Evolutionary conservation across 192 early-diverging fungal species (phyloP).

Genomic region (Phycomyces nitens): DNA sequence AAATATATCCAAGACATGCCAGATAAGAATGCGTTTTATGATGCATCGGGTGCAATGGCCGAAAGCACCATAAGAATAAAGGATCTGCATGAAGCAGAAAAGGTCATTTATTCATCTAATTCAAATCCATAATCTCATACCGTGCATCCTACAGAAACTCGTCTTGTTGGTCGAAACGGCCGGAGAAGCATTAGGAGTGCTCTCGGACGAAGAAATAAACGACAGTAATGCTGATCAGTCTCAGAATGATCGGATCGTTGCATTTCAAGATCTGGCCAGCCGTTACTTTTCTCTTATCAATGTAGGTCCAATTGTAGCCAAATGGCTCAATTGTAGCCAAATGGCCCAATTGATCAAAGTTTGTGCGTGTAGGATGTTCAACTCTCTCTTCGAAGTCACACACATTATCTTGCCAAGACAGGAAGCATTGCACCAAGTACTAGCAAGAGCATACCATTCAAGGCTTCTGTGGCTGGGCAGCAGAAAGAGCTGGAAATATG

Average conservation of each 20-base stretch:
- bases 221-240: slow-evolving; percentile 6
- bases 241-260: neutral
- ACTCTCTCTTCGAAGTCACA: slow-evolving; percentile 20
- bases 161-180: slow-evolving; percentile 26
- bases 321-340: too few species aligned
- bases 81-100: slow-evolving; percentile 24
- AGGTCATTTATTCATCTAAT: neutral
- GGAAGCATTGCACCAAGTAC: slow-evolving; percentile 18
- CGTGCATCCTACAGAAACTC: slow-evolving; percentile 28
- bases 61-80: slow-evolving; percentile 24
- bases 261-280: slow-evolving; percentile 10
- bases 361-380: slow-evolving; percentile 23
- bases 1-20: neutral
- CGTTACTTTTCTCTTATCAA: slow-evolving; percentile 27
- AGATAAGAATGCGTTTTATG: neutral
- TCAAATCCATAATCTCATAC: neutral
- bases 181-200: slow-evolving; percentile 16
- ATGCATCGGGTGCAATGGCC: slow-evolving; percentile 7
- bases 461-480: slow-evolving; percentile 13
- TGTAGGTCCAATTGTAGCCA: too few species aligned
- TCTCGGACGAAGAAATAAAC: slow-evolving; percentile 12
- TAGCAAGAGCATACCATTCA: slow-evolving; percentile 26
- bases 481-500: slow-evolving; percentile 26
- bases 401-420: slow-evolving; percentile 20
- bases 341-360: too few species aligned